Evolutionary conservation across 805 yeast genomes (phyloP).

Genomic region (Candida methanosorbosa): DNA sequence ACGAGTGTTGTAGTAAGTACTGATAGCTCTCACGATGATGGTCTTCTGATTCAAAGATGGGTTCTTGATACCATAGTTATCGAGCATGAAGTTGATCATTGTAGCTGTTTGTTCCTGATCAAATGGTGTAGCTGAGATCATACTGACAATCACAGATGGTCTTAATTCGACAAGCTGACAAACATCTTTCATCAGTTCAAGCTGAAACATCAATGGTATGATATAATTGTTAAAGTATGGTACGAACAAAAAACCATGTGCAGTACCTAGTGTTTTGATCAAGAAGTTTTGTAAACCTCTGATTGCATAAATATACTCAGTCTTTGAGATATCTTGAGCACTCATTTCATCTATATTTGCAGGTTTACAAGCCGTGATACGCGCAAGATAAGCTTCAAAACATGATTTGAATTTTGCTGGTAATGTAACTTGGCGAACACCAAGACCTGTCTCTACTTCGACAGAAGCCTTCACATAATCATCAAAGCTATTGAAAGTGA

Average conservation of each 20-base stretch:
- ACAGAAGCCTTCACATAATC: slow-evolving; percentile 4
- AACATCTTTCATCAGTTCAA: slow-evolving; percentile 68
- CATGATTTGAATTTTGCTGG: slow-evolving; percentile 24
- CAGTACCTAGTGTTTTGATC: slow-evolving; percentile 41
- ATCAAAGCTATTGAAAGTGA: slow-evolving; percentile 17
- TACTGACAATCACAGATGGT: slow-evolving; percentile 39
- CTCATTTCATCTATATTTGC: slow-evolving; percentile 21
- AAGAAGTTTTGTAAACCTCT: slow-evolving; percentile 61
- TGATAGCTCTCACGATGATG: slow-evolving; percentile 60
- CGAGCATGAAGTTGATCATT: slow-evolving; percentile 35
- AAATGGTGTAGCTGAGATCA: slow-evolving; percentile 40
- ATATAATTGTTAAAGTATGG: slow-evolving; percentile 43
- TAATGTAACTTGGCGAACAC: slow-evolving; percentile 18
- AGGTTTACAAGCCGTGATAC: slow-evolving; percentile 29
- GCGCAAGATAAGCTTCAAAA: slow-evolving; percentile 35
- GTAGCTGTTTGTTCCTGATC: slow-evolving; percentile 31
- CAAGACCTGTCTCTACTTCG: slow-evolving; percentile 24
- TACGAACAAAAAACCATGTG: slow-evolving; percentile 43
- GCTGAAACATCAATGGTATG: slow-evolving; percentile 59
- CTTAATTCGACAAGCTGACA: slow-evolving; percentile 59
- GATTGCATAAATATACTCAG: slow-evolving; percentile 54
- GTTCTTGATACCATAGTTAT: slow-evolving; percentile 25
- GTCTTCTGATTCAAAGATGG: slow-evolving; percentile 53
- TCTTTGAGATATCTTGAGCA: slow-evolving; percentile 49
- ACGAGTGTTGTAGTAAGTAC: slow-evolving; percentile 63